Conservation (phyloP, 768 basidiomycete species). For the Agrocybe pediades region DNA sequence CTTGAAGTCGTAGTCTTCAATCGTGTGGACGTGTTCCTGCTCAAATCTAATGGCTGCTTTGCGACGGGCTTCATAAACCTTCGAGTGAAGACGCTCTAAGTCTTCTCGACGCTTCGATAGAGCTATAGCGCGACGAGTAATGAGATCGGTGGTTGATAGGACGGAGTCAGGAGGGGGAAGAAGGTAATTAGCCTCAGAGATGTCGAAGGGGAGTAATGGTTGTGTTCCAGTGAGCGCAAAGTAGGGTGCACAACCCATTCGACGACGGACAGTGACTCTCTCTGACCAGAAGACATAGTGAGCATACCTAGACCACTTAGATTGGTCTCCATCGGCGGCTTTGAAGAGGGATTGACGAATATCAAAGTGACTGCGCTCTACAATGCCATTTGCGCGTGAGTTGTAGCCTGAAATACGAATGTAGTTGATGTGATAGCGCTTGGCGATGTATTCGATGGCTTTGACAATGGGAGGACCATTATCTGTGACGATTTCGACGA, state of each 20-base stretch:
- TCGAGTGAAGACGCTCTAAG: constrained; percentile 7
- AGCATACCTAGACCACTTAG: not conserved
- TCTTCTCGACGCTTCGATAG: constrained; percentile 18
- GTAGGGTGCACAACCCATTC: constrained; percentile 32
- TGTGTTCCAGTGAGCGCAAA: constrained; percentile 29
- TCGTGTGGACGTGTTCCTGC: constrained; percentile 23
- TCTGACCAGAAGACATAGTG: constrained; percentile 36
- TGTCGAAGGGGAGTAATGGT: constrained; percentile 16
- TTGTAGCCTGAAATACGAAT: constrained; percentile 45
- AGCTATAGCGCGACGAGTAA: constrained; percentile 19
- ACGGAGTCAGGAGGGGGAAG: not conserved
- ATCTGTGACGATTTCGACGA: constrained; percentile 38
- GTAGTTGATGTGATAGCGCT: constrained; percentile 33
- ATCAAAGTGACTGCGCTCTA: constrained; percentile 33
- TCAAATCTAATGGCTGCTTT: constrained; percentile 17
- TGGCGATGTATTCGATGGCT: constrained; percentile 9
- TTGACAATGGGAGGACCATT: constrained; percentile 26
- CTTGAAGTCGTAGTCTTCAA: constrained; percentile 17
- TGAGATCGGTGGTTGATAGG: constrained; percentile 13
- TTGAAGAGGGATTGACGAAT: constrained; percentile 34
- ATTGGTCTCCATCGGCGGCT: constrained; percentile 24
- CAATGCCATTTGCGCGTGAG: constrained; percentile 33
- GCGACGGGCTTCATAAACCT: constrained; percentile 12
- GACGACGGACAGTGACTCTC: constrained; percentile 23
- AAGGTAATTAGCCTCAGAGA: not conserved